These are phyloP conservation scores for Trypanosoma mega DNA, from an alignment of 208 protist genomes.

Conservation along the genomic window DNA sequence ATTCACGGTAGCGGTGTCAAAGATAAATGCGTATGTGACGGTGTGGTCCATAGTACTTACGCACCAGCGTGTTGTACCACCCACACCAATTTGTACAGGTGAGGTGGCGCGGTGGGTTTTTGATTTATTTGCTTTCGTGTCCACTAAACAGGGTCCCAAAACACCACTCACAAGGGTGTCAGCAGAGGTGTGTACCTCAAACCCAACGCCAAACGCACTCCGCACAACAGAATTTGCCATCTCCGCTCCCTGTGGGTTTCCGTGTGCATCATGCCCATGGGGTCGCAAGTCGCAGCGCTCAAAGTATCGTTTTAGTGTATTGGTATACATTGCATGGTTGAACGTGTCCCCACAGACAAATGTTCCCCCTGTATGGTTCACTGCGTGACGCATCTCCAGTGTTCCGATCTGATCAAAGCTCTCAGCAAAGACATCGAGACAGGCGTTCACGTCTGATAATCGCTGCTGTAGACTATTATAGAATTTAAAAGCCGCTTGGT, in stretches of 20 bases:
- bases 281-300: conserved; percentile 52
- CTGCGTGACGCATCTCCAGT: conserved; percentile 94
- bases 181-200: conserved; percentile 72
- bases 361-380: conserved; percentile 91
- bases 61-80: conserved; percentile 62
- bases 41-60: conserved; percentile 62
- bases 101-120: conserved; percentile 33
- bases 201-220: conserved; percentile 63
- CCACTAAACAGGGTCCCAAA: conserved; percentile 66
- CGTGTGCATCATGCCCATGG: background rate
- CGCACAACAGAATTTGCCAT: conserved; percentile 24
- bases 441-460: conserved; percentile 85
- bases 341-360: conserved; percentile 96
- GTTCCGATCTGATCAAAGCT: conserved; percentile 97
- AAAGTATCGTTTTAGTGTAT: conserved; percentile 75
- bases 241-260: background rate
- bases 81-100: conserved; percentile 57
- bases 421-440: conserved; percentile 96
- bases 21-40: conserved; percentile 64
- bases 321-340: conserved; percentile 80
- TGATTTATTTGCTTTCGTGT: conserved; percentile 43
- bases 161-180: conserved; percentile 72
- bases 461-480: conserved; percentile 91
- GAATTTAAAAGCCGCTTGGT: conserved; percentile 70
- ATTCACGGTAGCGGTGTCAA: conserved; percentile 74